Conservation (phyloP, 129 eudicot species). For the Tagetes erecta region DNA sequence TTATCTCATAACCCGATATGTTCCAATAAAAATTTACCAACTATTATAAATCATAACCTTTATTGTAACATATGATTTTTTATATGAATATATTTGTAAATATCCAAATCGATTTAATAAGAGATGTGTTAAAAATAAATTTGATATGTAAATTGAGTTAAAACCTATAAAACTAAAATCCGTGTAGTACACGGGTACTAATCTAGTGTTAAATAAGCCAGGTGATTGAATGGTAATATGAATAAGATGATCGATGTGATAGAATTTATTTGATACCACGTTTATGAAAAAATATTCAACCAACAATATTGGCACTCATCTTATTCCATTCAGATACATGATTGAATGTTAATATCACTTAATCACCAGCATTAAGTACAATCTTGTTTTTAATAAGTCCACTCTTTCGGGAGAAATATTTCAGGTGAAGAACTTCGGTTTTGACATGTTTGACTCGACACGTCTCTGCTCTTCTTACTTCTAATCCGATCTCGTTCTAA, state of each 20-base stretch:
- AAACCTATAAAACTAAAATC: no score
- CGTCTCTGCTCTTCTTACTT: constrained; percentile 33
- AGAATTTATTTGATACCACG: constrained; percentile 15
- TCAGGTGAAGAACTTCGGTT: constrained; percentile 56
- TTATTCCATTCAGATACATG: constrained; percentile 35
- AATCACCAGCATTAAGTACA: constrained; percentile 22
- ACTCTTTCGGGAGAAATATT: constrained; percentile 79
- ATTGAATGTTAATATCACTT: constrained; percentile 25
- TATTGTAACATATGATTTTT: no score
- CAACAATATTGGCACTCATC: neutral
- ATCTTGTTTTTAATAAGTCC: constrained; percentile 57
- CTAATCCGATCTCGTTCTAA: constrained; percentile 22
- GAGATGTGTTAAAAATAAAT: no score
- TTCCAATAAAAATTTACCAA: no score
- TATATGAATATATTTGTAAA: no score
- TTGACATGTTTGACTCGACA: constrained; percentile 35
- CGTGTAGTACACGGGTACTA: no score
- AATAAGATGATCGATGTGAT: neutral
- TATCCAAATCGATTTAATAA: no score
- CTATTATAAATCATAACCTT: no score
- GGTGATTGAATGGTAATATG: neutral
- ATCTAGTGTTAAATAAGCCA: no score
- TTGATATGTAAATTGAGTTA: no score
- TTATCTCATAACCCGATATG: no score
- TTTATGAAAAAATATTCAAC: constrained; percentile 14